phyloP scores from a whole-genome alignment of 2,329 filamentous ascomycete genomes.

The Nemania sp. region DNA sequence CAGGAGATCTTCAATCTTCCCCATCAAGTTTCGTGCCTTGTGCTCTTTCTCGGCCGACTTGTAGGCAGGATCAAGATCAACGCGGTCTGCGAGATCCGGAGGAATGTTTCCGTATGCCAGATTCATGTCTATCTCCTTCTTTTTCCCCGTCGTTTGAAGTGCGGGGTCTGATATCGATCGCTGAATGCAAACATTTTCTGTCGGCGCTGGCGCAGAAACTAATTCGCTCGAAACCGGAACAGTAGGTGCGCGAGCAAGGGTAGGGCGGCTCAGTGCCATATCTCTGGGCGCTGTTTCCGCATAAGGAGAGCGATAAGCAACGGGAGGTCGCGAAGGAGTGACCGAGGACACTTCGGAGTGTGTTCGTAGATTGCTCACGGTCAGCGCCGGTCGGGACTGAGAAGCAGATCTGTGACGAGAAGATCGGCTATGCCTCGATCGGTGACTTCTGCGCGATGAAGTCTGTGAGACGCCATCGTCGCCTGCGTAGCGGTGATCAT shows the following conservation, averaged over 20 bases:
- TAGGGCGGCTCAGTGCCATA: slow-evolving; percentile 46
- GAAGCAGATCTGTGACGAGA: slow-evolving; percentile 40
- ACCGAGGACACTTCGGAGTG: slow-evolving; percentile 57
- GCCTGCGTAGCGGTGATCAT: slow-evolving; percentile 32
- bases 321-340: slow-evolving; percentile 48
- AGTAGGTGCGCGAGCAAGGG: slow-evolving; percentile 41
- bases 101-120: slow-evolving; percentile 86
- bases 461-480: slow-evolving; percentile 43
- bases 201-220: slow-evolving; percentile 20
- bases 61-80: slow-evolving; percentile 46
- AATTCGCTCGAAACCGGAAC: slow-evolving; percentile 26
- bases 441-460: slow-evolving; percentile 49
- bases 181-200: slow-evolving; percentile 30
- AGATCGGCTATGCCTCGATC: slow-evolving; percentile 43
- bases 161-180: slow-evolving; percentile 48
- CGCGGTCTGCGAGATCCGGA: slow-evolving; percentile 58
- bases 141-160: slow-evolving; percentile 33
- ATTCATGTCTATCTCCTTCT: slow-evolving; percentile 77
- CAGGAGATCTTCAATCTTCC: slow-evolving; percentile 74
- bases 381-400: slow-evolving; percentile 49
- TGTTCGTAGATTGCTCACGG: slow-evolving; percentile 55
- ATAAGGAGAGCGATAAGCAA: slow-evolving; percentile 44
- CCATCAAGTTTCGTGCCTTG: slow-evolving; percentile 62
- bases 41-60: slow-evolving; percentile 61
- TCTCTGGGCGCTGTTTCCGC: slow-evolving; percentile 51